Evolutionary conservation across 2,329 filamentous ascomycete species (phyloP).

Genomic region (Chaetomium globosum): DNA sequence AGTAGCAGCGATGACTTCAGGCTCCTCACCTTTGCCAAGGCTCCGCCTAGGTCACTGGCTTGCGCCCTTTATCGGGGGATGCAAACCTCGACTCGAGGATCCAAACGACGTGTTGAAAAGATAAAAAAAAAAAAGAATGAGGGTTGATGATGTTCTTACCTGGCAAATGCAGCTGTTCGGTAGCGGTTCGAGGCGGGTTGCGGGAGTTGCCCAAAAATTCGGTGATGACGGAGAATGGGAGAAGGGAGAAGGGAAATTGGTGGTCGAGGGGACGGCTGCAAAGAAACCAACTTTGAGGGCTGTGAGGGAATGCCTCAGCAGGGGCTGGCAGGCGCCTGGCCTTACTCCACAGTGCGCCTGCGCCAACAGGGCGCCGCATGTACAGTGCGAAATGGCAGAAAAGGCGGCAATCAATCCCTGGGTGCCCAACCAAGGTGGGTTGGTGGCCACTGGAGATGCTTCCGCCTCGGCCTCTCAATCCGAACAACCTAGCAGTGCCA

Average conservation of each 20-base stretch:
- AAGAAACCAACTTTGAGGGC: conserved; percentile 28
- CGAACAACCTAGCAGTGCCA: conserved; percentile 22
- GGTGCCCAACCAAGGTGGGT: conserved; percentile 30
- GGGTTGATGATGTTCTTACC: conserved; percentile 14
- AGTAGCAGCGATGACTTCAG: neutral
- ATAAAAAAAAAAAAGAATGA: neutral
- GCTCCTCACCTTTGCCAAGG: conserved; percentile 20
- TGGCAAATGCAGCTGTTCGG: neutral
- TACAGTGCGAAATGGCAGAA: conserved; percentile 27
- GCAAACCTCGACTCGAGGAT: neutral
- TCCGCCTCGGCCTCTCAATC: conserved; percentile 20
- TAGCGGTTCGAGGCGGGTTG: neutral
- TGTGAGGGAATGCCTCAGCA: conserved; percentile 6
- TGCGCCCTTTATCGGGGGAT: conserved; percentile 20
- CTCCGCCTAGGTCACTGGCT: conserved; percentile 2
- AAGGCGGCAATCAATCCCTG: conserved; percentile 19
- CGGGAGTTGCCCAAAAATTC: neutral
- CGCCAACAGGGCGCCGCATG: conserved; percentile 5
- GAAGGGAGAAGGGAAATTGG: conserved; percentile 23
- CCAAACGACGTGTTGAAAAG: neutral
- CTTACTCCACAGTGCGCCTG: conserved; percentile 28
- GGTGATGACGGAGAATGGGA: conserved; percentile 18
- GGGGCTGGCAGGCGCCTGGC: conserved; percentile 18
- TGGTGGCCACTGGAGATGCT: conserved; percentile 22
- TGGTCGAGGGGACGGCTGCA: conserved; percentile 24